phyloP scores from a whole-genome alignment of 2,329 filamentous ascomycete genomes.

The Aspergillus felis region DNA sequence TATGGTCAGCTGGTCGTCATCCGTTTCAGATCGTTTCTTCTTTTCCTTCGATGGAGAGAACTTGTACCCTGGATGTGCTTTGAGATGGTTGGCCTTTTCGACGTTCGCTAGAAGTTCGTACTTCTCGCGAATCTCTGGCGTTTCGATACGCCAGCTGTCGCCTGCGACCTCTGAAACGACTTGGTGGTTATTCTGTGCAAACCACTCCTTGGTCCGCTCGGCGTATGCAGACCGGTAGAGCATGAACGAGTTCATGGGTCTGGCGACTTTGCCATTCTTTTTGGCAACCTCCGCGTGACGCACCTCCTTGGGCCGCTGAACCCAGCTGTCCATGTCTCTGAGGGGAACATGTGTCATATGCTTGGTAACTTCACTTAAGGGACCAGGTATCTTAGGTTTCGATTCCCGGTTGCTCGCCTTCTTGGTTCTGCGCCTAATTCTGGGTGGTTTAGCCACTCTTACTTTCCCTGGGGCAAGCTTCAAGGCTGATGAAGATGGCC shows the following conservation, averaged over 20 bases:
- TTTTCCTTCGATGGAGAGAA: constrained; percentile 66
- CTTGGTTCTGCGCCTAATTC: constrained; percentile 8
- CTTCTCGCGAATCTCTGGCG: constrained; percentile 64
- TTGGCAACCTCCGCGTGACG: constrained; percentile 66
- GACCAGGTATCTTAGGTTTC: constrained; percentile 12
- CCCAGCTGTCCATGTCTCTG: constrained; percentile 75
- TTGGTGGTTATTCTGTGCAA: constrained; percentile 87
- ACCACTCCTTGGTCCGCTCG: constrained; percentile 76
- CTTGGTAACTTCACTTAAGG: constrained; percentile 27
- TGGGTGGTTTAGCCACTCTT: constrained; percentile 11
- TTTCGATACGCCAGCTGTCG: constrained; percentile 78
- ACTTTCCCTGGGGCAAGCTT: constrained; percentile 8
- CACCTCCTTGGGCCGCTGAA: constrained; percentile 64
- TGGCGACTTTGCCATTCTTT: constrained; percentile 74
- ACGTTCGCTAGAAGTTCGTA: constrained; percentile 76
- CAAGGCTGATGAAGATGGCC: constrained; percentile 15
- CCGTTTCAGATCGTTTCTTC: constrained; percentile 55
- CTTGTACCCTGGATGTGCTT: constrained; percentile 87
- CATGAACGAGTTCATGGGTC: constrained; percentile 98
- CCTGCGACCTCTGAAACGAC: constrained; percentile 85
- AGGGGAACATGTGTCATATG: constrained; percentile 53
- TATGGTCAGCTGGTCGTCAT: constrained; percentile 31
- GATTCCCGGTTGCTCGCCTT: constrained; percentile 6
- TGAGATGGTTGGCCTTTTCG: constrained; percentile 79
- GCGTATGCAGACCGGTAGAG: constrained; percentile 92